Evolutionary conservation across 257 asterid species (phyloP).

Genomic region (Paraleonurus japonicus): DNA sequence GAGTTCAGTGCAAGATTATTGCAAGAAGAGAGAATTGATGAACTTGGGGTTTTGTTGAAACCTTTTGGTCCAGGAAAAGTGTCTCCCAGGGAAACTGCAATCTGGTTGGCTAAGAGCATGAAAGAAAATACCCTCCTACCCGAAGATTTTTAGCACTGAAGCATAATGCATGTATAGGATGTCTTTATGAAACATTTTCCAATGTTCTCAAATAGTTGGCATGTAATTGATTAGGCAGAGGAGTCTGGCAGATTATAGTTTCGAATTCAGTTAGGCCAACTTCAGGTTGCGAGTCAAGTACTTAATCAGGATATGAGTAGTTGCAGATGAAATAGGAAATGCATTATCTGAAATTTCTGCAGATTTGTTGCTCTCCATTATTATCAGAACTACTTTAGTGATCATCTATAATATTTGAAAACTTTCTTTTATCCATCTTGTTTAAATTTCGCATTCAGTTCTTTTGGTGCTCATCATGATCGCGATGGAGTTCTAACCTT

Average conservation of each 20-base stretch:
- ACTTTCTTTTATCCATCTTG: conserved; percentile 13
- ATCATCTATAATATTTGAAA: conserved; percentile 1
- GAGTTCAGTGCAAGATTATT: conserved; percentile 86
- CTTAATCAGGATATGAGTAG: conserved; percentile 26
- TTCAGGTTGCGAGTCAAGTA: conserved; percentile 26
- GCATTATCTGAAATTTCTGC: conserved; percentile 23
- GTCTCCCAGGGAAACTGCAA: conserved; percentile 93
- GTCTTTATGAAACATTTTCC: conserved; percentile 19
- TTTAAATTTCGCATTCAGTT: conserved; percentile 2
- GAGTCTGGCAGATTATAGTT: conserved; percentile 34
- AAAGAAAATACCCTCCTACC: conserved; percentile 61
- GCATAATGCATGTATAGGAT: conserved; percentile 24
- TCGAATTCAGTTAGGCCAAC: conserved; percentile 27
- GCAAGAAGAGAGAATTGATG: conserved; percentile 76
- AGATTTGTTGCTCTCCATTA: conserved; percentile 29
- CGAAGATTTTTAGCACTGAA: conserved; percentile 37
- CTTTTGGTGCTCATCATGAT: conserved; percentile 23
- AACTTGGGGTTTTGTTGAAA: conserved; percentile 75
- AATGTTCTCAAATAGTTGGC: conserved; percentile 32
- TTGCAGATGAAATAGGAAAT: conserved; percentile 29
- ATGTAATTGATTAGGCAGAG: conserved; percentile 33
- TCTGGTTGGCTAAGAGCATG: conserved; percentile 88
- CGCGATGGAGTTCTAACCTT: conserved; percentile 21
- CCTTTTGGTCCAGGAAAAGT: conserved; percentile 89
- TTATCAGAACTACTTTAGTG: conserved; percentile 24